These are phyloP conservation scores for Naganishia sp. DNA, from an alignment of 1,284 basidiomycete species.

Conservation along the genomic window DNA sequence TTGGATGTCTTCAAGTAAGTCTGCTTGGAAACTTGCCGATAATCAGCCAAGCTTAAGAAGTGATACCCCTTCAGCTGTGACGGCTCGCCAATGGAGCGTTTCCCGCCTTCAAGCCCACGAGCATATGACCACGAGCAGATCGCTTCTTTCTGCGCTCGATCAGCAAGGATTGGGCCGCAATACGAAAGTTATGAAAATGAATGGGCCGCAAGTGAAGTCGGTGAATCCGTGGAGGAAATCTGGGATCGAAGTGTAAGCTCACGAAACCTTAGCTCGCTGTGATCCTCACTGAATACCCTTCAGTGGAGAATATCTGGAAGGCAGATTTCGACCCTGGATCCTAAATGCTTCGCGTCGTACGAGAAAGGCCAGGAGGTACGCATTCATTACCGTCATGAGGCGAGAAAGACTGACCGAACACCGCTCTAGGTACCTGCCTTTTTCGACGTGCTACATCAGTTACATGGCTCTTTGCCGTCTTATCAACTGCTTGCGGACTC, in stretches of 20 bases:
- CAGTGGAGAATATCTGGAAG: slow-evolving; percentile 52
- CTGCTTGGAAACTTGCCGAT: background rate
- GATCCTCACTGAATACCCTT: background rate
- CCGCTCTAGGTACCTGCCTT: slow-evolving; percentile 44
- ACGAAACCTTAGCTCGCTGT: too few species aligned
- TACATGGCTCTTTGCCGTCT: slow-evolving; percentile 41
- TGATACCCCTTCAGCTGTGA: slow-evolving; percentile 21
- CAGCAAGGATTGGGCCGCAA: slow-evolving; percentile 40
- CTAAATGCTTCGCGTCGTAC: slow-evolving; percentile 35
- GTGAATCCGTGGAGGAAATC: slow-evolving; percentile 53
- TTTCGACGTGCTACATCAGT: slow-evolving; percentile 45
- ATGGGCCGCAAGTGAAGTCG: slow-evolving; percentile 52
- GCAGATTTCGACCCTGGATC: slow-evolving; percentile 46
- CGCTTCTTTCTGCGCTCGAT: slow-evolving; percentile 43
- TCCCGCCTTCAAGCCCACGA: slow-evolving; percentile 13
- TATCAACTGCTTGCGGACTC: slow-evolving; percentile 43
- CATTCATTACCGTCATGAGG: background rate
- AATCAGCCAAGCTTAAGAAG: background rate
- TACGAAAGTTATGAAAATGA: slow-evolving; percentile 42
- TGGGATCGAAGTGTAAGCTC: slow-evolving; percentile 50
- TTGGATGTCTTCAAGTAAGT: slow-evolving; percentile 49
- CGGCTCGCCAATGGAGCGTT: slow-evolving; percentile 1
- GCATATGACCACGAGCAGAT: slow-evolving; percentile 48
- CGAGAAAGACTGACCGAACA: background rate
- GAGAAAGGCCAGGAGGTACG: slow-evolving; percentile 38